A percentile compares a stretch with the other conserved stretches of the same genome.
These are phyloP conservation scores for Dunaliella sp. DNA, from an alignment of 139 green algal species.

Conservation along the genomic window DNA sequence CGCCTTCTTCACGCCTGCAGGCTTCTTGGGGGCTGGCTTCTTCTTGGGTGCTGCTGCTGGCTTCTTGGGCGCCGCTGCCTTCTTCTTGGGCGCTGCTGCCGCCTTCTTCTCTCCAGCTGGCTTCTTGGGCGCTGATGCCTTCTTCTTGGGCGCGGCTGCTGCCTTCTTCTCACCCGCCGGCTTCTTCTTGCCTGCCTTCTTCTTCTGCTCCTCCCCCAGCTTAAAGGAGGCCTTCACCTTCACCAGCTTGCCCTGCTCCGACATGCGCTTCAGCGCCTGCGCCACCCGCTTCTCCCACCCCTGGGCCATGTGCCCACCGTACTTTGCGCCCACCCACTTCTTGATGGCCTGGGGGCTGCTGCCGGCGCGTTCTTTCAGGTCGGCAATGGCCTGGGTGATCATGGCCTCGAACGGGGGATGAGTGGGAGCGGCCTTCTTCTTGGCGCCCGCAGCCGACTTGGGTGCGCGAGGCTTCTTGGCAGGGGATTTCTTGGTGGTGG, in stretches of 20 bases:
- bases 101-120: neutral
- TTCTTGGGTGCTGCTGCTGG: neutral
- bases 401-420: neutral
- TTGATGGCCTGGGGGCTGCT: conserved; percentile 68
- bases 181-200: conserved; percentile 25
- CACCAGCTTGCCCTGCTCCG: conserved; percentile 59
- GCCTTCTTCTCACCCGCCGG: no score
- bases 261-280: conserved; percentile 51
- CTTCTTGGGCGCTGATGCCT: conserved; percentile 12
- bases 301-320: conserved; percentile 40
- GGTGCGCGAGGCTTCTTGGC: neutral
- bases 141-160: no score
- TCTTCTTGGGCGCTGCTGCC: no score
- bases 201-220: conserved; percentile 52
- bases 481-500: neutral
- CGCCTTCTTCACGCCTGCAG: neutral
- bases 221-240: conserved; percentile 76
- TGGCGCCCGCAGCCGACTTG: neutral
- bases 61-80: neutral
- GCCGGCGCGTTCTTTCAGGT: conserved; percentile 51
- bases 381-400: neutral
- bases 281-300: conserved; percentile 61
- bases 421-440: neutral
- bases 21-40: conserved; percentile 10
- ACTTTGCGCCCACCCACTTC: conserved; percentile 73